A percentile compares a stretch with the other conserved stretches of the same genome.
These are phyloP conservation scores for Spathaspora sp. DNA, from an alignment of 805 yeast genomes.

Conservation along the genomic window DNA sequence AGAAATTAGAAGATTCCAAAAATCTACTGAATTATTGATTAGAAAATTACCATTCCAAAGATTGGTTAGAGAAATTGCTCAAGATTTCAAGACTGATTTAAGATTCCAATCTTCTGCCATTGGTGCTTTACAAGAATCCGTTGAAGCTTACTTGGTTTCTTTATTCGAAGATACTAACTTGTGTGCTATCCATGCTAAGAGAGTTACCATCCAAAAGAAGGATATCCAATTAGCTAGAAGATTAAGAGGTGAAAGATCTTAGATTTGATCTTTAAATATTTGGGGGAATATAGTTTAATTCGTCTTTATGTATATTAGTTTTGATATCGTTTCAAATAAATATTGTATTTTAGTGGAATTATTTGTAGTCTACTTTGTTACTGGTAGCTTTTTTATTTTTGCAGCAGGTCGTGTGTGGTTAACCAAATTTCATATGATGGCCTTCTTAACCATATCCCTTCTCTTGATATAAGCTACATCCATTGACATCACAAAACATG, in stretches of 20 bases:
- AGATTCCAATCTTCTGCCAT: constrained; percentile 49
- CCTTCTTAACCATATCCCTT: too few species aligned
- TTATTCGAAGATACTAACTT: constrained; percentile 48
- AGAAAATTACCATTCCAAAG: constrained; percentile 50
- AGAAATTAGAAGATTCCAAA: constrained; percentile 50
- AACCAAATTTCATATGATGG: background rate
- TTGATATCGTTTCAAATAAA: background rate
- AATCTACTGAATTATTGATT: constrained; percentile 45
- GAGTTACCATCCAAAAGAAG: constrained; percentile 50
- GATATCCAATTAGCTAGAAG: constrained; percentile 50
- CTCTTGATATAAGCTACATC: too few species aligned
- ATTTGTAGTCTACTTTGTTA: background rate
- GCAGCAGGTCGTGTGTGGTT: background rate
- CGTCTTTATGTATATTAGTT: constrained; percentile 1
- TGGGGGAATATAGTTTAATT: background rate
- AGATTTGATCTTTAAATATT: constrained; percentile 6
- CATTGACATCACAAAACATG: background rate
- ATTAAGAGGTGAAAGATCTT: constrained; percentile 50
- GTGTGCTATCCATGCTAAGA: constrained; percentile 50
- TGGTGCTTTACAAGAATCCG: constrained; percentile 49
- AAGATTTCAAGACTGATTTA: constrained; percentile 47
- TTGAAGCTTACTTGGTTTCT: constrained; percentile 47
- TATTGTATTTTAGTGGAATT: background rate
- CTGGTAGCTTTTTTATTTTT: background rate
- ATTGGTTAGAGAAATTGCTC: constrained; percentile 49